Base-by-base conservation (phyloP, 352 stramenopile genomes). In the Pythium phragmiticola region DNA sequence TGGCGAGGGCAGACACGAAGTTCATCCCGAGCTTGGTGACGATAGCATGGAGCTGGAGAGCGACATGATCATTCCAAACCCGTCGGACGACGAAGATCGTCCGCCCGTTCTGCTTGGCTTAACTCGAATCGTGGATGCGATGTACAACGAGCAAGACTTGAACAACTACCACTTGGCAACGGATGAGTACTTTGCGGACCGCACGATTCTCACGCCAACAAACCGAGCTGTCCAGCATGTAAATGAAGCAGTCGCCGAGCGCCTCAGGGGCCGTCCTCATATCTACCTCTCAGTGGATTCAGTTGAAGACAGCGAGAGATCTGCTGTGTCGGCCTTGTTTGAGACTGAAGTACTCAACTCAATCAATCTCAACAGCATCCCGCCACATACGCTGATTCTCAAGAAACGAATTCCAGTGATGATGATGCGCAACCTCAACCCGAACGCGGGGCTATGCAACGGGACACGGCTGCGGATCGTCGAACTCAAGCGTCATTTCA, bases 341-440 rank as follows among this genome's bases (percentile, higher is more conserved):
- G 52, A 63, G 37, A 39, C 16, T 8, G 62, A 68, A 19, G 4
- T 68, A 2, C 28, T 68, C 16, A 19, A 76, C 51, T 56, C 60
- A 0, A 4, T 73, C 34, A 74, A 59, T n/a, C 9, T 39, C 11
- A 73, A 61, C 11, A 70, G 63, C 2, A 74, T 78, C 2, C 63
- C 63, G 3, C 68, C 65, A 11, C 70, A 78, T 52, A 72, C 66
- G 11, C 30, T 75, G 11, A 41, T 30, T 2, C 53, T 80, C 0
- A 77, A 76, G 33, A 41, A 60, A 0, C 58, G 68, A 3, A 41
- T 49, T 23, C 65, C 65, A 0, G 48, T 77, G 2, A 74, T 76
- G 65, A 47, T 78, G 51, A 70, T 78, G 17, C 64, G 66, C 3
- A 77, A 75, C 37, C 55, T 77, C 37, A 78, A 78, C 37, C 28